Evolutionary conservation across 129 eudicot species (phyloP).

Genomic region (Flaveria trinervia): DNA sequence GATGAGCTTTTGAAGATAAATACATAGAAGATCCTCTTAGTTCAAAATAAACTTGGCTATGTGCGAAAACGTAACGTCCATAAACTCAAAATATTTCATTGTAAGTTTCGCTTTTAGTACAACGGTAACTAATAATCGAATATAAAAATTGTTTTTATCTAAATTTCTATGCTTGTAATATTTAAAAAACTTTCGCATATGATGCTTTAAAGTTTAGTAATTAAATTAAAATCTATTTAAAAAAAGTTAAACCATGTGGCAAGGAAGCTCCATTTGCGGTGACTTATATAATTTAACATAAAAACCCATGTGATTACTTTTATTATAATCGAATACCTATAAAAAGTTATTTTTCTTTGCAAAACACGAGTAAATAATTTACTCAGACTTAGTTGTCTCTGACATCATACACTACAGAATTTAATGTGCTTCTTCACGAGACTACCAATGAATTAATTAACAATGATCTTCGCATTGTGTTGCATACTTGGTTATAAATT

Average conservation of each 20-base stretch:
- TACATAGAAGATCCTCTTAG: too few relatives aligned
- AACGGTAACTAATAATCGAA: neutral
- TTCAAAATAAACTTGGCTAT: too few relatives aligned
- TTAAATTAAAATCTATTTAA: neutral
- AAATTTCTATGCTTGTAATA: neutral
- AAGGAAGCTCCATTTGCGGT: conserved; percentile 35
- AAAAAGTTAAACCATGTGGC: conserved; percentile 31
- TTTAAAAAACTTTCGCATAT: neutral
- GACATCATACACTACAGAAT: conserved; percentile 26
- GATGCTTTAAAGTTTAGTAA: conserved; percentile 3
- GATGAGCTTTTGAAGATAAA: too few relatives aligned
- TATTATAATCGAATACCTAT: conserved; percentile 29
- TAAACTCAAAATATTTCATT: too few relatives aligned
- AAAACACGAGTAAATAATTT: conserved; percentile 31
- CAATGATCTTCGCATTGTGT: neutral
- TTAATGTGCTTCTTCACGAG: conserved; percentile 34
- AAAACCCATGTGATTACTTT: conserved; percentile 38
- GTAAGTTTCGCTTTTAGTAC: too few relatives aligned
- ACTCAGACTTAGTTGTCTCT: conserved; percentile 31
- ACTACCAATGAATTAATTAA: conserved; percentile 30
- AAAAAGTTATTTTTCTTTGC: conserved; percentile 3
- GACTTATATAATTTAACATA: conserved; percentile 25
- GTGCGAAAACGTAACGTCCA: too few relatives aligned
- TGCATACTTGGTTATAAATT: neutral
- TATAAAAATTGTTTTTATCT: neutral